Percentiles rank a stretch among this genome's conserved stretches.
Conservation (phyloP, 2,329 filamentous ascomycete species). For the Monosporascus sp. region DNA sequence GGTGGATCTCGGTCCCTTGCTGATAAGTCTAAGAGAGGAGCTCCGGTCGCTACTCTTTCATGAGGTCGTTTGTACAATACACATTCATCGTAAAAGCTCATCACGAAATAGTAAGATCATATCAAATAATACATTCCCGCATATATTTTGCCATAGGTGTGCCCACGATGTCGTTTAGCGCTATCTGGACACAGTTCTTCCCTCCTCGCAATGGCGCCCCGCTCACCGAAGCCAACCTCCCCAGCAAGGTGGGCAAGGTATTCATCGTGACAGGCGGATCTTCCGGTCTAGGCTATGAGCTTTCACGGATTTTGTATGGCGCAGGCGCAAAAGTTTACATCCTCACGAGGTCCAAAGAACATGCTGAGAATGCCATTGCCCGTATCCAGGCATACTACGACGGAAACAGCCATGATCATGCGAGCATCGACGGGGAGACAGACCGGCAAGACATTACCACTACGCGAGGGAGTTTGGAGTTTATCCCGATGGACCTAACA, state of each 20-base stretch:
- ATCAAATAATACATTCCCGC: too few species aligned
- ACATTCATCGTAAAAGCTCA: too few species aligned
- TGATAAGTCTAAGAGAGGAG: too few species aligned
- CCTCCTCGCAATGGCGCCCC: slow-evolving; percentile 10
- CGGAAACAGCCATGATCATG: neutral
- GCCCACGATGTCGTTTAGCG: slow-evolving; percentile 3
- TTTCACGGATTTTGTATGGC: slow-evolving; percentile 43
- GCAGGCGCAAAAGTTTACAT: slow-evolving; percentile 47
- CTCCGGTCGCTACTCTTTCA: too few species aligned
- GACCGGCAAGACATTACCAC: neutral
- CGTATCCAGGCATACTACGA: slow-evolving; percentile 11
- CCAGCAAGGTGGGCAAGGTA: slow-evolving; percentile 14
- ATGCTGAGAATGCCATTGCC: slow-evolving; percentile 13
- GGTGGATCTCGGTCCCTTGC: too few species aligned
- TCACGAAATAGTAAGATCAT: too few species aligned
- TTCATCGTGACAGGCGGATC: slow-evolving; percentile 39
- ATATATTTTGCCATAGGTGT: too few species aligned
- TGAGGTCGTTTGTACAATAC: too few species aligned
- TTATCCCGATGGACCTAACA: slow-evolving; percentile 14
- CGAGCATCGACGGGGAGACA: neutral
- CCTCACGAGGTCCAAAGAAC: slow-evolving; percentile 32
- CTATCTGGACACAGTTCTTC: slow-evolving; percentile 16
- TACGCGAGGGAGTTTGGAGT: slow-evolving; percentile 9
- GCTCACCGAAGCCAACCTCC: slow-evolving; percentile 12
- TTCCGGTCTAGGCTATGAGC: slow-evolving; percentile 37